Conservation (phyloP, 2,329 filamentous ascomycete species). For the Aspergillus hiratsukae region DNA sequence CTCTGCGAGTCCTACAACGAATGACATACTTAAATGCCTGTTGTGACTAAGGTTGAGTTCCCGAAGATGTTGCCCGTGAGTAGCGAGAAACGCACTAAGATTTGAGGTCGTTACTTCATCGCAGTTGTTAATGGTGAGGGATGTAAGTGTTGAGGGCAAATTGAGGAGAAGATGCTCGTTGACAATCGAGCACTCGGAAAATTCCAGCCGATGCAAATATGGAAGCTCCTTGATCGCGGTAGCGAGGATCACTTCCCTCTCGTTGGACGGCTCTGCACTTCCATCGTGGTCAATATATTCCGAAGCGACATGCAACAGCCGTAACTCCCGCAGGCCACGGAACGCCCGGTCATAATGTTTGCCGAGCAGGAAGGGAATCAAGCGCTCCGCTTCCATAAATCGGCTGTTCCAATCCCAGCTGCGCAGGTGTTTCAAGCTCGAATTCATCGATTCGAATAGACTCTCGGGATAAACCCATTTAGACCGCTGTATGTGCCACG, state of each 20-base stretch:
- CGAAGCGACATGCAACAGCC: conserved; percentile 33
- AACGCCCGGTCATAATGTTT: conserved; percentile 57
- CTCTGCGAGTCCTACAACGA: conserved; percentile 61
- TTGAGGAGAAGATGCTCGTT: conserved; percentile 64
- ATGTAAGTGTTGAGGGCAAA: conserved; percentile 62
- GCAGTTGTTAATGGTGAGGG: conserved; percentile 74
- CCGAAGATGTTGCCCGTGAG: conserved; percentile 63
- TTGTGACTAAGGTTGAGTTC: conserved; percentile 73
- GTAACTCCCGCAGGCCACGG: conserved; percentile 28
- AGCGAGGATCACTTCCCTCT: conserved; percentile 31
- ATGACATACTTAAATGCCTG: conserved; percentile 69
- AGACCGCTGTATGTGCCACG: conserved; percentile 22
- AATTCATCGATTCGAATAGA: conserved; percentile 61
- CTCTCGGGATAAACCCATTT: conserved; percentile 66
- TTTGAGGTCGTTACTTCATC: conserved; percentile 66
- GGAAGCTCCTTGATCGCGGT: conserved; percentile 56
- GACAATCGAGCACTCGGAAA: conserved; percentile 71
- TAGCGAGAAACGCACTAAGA: conserved; percentile 60
- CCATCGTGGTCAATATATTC: conserved; percentile 24
- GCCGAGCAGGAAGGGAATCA: conserved; percentile 47
- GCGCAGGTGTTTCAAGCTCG: conserved; percentile 43
- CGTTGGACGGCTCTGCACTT: conserved; percentile 39
- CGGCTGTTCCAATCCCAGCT: conserved; percentile 55
- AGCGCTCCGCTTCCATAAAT: conserved; percentile 35
- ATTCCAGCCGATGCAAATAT: conserved; percentile 61